phyloP scores from a whole-genome alignment of 495 filamentous ascomycete species.

The Podospora appendiculata region DNA sequence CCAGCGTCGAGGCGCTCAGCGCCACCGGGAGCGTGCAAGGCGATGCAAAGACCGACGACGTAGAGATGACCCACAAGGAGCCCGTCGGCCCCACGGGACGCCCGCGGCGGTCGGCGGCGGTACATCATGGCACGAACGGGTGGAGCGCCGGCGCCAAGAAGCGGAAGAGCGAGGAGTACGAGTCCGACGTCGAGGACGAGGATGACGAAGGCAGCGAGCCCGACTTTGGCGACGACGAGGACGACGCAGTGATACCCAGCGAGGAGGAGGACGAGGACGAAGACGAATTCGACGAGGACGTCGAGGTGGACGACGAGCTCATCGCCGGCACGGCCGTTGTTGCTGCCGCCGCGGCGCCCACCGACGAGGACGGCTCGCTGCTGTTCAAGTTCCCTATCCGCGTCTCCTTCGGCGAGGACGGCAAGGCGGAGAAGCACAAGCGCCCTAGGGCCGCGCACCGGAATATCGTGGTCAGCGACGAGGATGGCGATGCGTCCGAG shows the following conservation, averaged over 20 bases:
- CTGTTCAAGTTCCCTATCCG: slow-evolving; percentile 54
- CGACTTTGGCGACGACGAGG: slow-evolving; percentile 54
- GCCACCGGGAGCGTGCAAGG: slow-evolving; percentile 28
- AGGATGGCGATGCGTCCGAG: slow-evolving; percentile 7
- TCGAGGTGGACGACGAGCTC: slow-evolving; percentile 45
- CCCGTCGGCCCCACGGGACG: slow-evolving; percentile 19
- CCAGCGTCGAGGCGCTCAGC: slow-evolving; percentile 29
- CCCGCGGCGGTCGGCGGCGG: slow-evolving; percentile 32
- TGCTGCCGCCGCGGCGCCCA: slow-evolving; percentile 10
- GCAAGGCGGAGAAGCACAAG: slow-evolving; percentile 17
- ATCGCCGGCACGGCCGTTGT: slow-evolving; percentile 11
- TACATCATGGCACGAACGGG: slow-evolving; percentile 34
- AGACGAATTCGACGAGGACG: slow-evolving; percentile 48
- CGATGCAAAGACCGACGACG: slow-evolving; percentile 15
- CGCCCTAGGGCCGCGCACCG: slow-evolving; percentile 15
- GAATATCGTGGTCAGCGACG: slow-evolving; percentile 23
- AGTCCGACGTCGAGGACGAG: slow-evolving; percentile 64
- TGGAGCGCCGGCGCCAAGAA: slow-evolving; percentile 47
- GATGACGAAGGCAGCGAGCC: slow-evolving; percentile 55
- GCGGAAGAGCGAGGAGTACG: slow-evolving; percentile 58
- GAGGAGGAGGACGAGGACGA: slow-evolving; percentile 50
- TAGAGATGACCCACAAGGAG: slow-evolving; percentile 18
- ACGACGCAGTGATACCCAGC: slow-evolving; percentile 43
- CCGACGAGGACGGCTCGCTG: slow-evolving; percentile 33
- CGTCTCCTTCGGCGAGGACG: slow-evolving; percentile 20